A percentile compares a stretch with the other conserved stretches of the same genome.
phyloP scores from a whole-genome alignment of 306 rosid genomes.

The Rosa chinensis region DNA sequence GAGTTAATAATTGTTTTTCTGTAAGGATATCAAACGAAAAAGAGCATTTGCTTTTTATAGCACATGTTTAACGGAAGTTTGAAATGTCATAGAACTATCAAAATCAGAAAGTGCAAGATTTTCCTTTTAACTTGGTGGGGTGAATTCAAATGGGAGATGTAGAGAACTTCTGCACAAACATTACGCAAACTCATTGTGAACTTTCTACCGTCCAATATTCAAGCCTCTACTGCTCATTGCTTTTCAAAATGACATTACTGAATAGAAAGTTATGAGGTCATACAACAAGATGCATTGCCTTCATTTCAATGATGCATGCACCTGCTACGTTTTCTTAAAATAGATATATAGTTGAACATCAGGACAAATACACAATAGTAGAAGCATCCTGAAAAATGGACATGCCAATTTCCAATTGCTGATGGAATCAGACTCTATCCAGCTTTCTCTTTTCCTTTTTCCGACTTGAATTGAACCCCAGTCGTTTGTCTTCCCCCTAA shows the following conservation, averaged over 20 bases:
- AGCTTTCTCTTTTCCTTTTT: background rate
- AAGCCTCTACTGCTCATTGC: background rate
- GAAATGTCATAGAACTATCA: too few relatives aligned
- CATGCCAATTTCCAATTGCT: background rate
- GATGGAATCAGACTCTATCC: background rate
- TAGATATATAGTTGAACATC: background rate
- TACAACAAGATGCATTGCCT: background rate
- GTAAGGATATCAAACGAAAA: too few relatives aligned
- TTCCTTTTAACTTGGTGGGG: too few relatives aligned
- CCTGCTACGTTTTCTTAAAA: too few relatives aligned
- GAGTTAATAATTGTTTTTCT: too few relatives aligned
- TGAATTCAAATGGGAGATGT: too few relatives aligned
- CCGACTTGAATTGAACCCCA: background rate
- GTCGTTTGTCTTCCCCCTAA: background rate
- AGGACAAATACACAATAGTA: background rate
- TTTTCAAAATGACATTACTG: background rate
- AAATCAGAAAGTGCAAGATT: too few relatives aligned
- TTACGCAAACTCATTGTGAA: too few relatives aligned
- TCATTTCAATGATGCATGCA: background rate
- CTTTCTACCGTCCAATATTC: background rate
- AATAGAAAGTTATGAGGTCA: background rate
- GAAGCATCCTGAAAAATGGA: background rate
- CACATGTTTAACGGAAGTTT: too few relatives aligned
- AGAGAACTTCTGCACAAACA: too few relatives aligned
- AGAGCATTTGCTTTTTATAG: too few relatives aligned